phyloP scores from a whole-genome alignment of 257 asterid genomes.

The Penstemon newberryi region DNA sequence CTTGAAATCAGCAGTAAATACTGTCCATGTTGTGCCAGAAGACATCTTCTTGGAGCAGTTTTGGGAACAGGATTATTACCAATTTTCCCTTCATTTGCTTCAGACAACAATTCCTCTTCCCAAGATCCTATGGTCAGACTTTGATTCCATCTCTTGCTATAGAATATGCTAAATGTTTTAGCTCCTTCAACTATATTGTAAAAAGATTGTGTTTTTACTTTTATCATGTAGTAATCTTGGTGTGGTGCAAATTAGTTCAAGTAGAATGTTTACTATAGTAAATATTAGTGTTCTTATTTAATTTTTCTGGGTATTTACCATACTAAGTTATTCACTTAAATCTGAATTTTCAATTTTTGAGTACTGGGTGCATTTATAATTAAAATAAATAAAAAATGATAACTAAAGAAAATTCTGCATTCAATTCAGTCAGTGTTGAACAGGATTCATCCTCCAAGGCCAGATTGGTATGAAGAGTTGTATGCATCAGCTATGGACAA shows the following conservation, averaged over 20 bases:
- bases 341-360: background rate
- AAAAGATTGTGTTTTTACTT: slow-evolving; percentile 4
- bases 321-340: background rate
- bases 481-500: slow-evolving; percentile 66
- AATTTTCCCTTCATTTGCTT: slow-evolving; percentile 44
- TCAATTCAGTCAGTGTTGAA: slow-evolving; percentile 59
- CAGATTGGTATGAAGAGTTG: slow-evolving; percentile 94
- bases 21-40: slow-evolving; percentile 59
- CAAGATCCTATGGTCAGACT: slow-evolving; percentile 49
- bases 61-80: slow-evolving; percentile 49
- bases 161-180: background rate
- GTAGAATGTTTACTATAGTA: background rate
- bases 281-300: background rate
- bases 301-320: background rate
- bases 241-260: background rate
- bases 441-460: slow-evolving; percentile 73
- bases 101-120: slow-evolving; percentile 34
- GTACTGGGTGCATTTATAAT: slow-evolving; percentile 7
- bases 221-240: background rate
- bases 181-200: background rate
- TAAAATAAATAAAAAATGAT: background rate
- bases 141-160: slow-evolving; percentile 8
- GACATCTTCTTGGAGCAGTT: slow-evolving; percentile 50
- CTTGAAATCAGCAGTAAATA: slow-evolving; percentile 22
- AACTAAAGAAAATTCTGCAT: background rate